These are phyloP conservation scores for Aspergillus pseudoterreus DNA, from an alignment of 2,329 filamentous ascomycete species.

Conservation along the genomic window DNA sequence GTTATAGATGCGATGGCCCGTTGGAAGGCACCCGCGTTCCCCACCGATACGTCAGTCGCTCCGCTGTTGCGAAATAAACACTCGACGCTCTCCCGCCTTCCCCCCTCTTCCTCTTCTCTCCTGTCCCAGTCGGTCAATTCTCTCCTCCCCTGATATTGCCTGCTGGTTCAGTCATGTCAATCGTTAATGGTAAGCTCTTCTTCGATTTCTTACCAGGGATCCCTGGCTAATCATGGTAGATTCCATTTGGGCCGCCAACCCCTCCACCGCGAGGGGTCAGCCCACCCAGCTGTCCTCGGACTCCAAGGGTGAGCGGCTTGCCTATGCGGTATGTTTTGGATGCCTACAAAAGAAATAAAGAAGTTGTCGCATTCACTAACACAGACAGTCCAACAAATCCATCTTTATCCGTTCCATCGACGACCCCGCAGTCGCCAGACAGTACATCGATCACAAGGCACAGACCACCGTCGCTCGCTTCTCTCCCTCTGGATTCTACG, in stretches of 20 bases:
- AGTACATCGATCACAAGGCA: slow-evolving; percentile 89
- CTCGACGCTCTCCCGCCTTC: not conserved
- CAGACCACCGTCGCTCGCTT: slow-evolving; percentile 91
- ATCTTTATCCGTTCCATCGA: slow-evolving; percentile 95
- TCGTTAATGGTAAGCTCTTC: slow-evolving; percentile 39
- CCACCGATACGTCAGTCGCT: slow-evolving; percentile 7
- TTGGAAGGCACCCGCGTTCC: not conserved
- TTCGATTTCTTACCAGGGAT: not conserved
- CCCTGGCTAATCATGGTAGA: slow-evolving; percentile 39
- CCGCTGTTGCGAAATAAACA: not conserved
- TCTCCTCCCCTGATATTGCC: slow-evolving; percentile 6
- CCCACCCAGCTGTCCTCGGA: slow-evolving; percentile 86
- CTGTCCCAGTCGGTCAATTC: not conserved
- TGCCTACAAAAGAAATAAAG: not conserved
- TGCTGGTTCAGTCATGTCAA: slow-evolving; percentile 36
- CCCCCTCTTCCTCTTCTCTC: not conserved
- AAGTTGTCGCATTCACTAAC: not conserved
- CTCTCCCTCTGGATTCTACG: slow-evolving; percentile 88
- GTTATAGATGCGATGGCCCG: not conserved
- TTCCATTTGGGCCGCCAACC: slow-evolving; percentile 78
- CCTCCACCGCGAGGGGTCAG: slow-evolving; percentile 77
- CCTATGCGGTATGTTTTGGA: slow-evolving; percentile 71
- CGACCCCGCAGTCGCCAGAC: slow-evolving; percentile 74
- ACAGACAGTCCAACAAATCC: slow-evolving; percentile 81
- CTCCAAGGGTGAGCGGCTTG: slow-evolving; percentile 83